phyloP scores from a whole-genome alignment of 2,329 filamentous ascomycete species.

The Keithomyces neogunnii region DNA sequence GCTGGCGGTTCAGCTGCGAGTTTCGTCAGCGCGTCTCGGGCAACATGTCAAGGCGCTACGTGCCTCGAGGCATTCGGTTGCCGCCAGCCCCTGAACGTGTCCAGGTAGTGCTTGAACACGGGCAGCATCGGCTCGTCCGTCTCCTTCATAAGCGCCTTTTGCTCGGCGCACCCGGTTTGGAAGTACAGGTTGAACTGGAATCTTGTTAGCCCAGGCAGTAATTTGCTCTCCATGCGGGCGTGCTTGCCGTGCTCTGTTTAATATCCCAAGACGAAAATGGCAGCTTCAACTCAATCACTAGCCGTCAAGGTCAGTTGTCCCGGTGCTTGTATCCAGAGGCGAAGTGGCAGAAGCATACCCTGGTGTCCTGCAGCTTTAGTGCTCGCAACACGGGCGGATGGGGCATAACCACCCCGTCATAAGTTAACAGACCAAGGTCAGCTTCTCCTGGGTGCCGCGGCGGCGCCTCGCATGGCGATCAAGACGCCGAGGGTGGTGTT shows the following conservation, averaged over 20 bases:
- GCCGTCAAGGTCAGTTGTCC: conserved; percentile 18
- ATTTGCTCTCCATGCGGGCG: neutral
- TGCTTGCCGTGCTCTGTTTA: neutral
- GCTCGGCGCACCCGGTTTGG: too few species aligned
- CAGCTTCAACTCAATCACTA: conserved; percentile 8
- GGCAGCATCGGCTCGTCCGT: too few species aligned
- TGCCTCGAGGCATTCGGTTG: too few species aligned
- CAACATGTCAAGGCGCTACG: too few species aligned
- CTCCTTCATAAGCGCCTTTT: too few species aligned
- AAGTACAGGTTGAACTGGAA: neutral
- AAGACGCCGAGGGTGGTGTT: too few species aligned
- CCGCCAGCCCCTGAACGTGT: too few species aligned
- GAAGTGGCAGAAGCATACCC: conserved; percentile 43
- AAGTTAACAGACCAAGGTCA: conserved; percentile 26
- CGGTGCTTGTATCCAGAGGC: conserved; percentile 37
- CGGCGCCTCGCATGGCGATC: too few species aligned
- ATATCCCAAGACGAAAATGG: conserved; percentile 8
- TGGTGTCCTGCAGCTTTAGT: conserved; percentile 39
- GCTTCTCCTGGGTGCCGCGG: too few species aligned
- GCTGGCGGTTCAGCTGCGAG: too few species aligned
- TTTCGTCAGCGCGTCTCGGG: too few species aligned
- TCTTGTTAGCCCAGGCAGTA: neutral
- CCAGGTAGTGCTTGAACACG: too few species aligned
- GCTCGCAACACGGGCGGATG: conserved; percentile 52
- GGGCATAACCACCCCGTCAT: conserved; percentile 53